Percentiles rank a stretch among this genome's conserved stretches.
Evolutionary conservation across 2,329 filamentous ascomycete species (phyloP).

Genomic region (Botrytis sinoallii): DNA sequence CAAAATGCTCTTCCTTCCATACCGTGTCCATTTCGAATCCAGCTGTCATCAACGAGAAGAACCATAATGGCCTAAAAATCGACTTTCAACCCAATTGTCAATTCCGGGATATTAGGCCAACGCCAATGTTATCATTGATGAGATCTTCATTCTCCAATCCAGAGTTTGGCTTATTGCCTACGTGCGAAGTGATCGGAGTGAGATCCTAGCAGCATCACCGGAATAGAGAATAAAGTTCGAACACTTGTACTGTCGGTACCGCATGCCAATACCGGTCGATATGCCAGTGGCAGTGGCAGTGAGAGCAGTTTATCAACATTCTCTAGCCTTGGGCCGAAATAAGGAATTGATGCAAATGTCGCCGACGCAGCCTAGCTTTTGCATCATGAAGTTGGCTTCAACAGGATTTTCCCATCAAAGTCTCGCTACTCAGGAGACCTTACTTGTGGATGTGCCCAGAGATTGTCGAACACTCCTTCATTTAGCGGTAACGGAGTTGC

Average conservation of each 20-base stretch:
- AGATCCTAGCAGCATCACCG: background rate
- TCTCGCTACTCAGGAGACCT: background rate
- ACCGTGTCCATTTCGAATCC: background rate
- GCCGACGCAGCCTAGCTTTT: background rate
- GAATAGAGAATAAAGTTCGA: background rate
- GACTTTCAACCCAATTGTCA: background rate
- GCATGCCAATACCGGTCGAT: background rate
- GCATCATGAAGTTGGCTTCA: background rate
- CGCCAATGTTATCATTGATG: background rate
- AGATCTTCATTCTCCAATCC: background rate
- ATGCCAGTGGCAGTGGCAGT: background rate
- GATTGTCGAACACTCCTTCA: background rate
- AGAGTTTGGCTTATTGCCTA: background rate
- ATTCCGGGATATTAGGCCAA: background rate
- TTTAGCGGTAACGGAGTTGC: background rate
- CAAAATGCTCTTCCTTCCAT: background rate
- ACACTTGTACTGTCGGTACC: background rate
- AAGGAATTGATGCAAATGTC: background rate
- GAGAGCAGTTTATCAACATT: background rate
- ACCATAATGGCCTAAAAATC: background rate
- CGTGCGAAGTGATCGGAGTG: background rate
- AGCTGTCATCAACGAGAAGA: background rate
- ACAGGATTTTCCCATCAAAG: background rate
- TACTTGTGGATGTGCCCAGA: background rate
- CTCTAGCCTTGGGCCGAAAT: background rate